These are phyloP conservation scores for Blastomyces emzantsi DNA, from an alignment of 2,329 filamentous ascomycete genomes.

Conservation along the genomic window DNA sequence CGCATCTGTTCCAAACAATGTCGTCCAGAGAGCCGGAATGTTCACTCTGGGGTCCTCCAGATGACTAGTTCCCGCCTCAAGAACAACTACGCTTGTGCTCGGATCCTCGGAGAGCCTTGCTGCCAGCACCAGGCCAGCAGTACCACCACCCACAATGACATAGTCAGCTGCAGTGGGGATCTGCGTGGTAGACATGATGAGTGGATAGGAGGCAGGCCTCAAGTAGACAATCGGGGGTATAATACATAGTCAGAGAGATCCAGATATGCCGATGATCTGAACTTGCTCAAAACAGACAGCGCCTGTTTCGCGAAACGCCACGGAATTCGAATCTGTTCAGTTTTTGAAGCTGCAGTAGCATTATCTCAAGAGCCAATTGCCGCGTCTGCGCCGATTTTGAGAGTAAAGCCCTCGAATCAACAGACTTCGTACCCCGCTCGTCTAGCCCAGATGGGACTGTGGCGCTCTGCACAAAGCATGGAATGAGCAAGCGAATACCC, in stretches of 20 bases:
- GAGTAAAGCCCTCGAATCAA: background rate
- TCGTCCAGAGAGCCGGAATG: background rate
- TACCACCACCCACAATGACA: constrained; percentile 29
- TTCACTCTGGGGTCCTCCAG: background rate
- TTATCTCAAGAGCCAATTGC: too few species aligned
- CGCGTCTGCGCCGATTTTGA: background rate
- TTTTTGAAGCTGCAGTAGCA: background rate
- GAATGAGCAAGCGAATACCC: background rate
- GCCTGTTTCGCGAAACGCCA: background rate
- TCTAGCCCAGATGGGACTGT: background rate
- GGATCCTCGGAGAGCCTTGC: constrained; percentile 28
- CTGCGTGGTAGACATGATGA: background rate
- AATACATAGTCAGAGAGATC: background rate
- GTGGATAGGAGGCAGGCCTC: background rate
- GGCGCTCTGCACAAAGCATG: background rate
- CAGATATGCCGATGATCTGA: background rate
- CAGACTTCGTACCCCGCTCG: background rate
- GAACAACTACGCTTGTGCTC: constrained; percentile 21
- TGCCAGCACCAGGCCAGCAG: constrained; percentile 27
- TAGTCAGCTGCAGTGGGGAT: constrained; percentile 23
- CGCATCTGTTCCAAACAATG: background rate
- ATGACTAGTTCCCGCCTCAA: constrained; percentile 21
- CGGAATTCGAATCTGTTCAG: too few species aligned
- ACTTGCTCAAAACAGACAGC: background rate
- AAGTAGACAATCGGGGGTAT: background rate